phyloP scores from a whole-genome alignment of 2,329 filamentous ascomycete species.

The Beauveria scarabaeidicola region DNA sequence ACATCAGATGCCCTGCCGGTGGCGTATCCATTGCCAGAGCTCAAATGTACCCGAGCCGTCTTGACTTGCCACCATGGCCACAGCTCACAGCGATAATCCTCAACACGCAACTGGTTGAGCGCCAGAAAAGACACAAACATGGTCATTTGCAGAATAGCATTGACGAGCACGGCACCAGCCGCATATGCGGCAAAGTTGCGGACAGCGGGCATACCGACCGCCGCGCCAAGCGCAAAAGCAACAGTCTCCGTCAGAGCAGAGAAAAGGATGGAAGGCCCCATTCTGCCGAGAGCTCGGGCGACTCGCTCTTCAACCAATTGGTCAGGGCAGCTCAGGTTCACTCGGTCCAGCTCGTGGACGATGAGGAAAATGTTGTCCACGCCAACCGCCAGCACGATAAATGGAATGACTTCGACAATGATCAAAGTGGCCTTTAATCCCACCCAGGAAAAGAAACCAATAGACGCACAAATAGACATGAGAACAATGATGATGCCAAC shows the following conservation, averaged over 20 bases:
- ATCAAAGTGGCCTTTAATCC: constrained; percentile 94
- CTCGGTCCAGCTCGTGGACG: constrained; percentile 93
- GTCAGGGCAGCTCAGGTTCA: constrained; percentile 87
- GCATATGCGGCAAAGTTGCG: constrained; percentile 96
- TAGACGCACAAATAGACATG: constrained; percentile 94
- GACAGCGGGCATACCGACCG: constrained; percentile 96
- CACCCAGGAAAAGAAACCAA: constrained; percentile 85
- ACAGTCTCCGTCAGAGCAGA: constrained; percentile 92
- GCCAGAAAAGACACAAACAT: constrained; percentile 92
- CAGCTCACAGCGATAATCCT: constrained; percentile 82
- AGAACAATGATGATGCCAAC: constrained; percentile 91
- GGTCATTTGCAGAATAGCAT: constrained; percentile 91
- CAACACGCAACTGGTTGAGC: constrained; percentile 83
- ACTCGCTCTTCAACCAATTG: constrained; percentile 80
- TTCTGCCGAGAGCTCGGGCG: constrained; percentile 81
- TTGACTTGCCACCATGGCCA: constrained; percentile 81
- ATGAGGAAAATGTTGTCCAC: constrained; percentile 99
- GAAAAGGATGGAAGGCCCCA: constrained; percentile 92
- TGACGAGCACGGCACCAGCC: constrained; percentile 92
- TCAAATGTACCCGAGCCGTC: constrained; percentile 60
- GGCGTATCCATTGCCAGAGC: constrained; percentile 45
- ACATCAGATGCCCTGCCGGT: constrained; percentile 57
- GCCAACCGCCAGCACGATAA: constrained; percentile 89
- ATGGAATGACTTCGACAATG: constrained; percentile 96
- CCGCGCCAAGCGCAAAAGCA: constrained; percentile 84